Base-by-base conservation (phyloP, 305 asterid species). In the Fraxinus dipetala region DNA sequence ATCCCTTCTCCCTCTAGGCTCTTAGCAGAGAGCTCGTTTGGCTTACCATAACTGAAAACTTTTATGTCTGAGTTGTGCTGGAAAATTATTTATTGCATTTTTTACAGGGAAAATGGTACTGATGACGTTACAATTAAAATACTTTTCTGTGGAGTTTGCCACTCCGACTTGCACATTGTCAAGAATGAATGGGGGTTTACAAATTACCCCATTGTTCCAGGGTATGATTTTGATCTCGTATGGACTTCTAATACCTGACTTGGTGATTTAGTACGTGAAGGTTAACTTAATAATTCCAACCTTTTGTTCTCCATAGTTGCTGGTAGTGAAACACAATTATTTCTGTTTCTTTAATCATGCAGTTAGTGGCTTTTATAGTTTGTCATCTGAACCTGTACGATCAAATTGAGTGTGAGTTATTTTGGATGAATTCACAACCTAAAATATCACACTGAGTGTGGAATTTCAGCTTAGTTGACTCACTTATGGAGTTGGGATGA, bases 131-230 rank as follows among this genome's bases (percentile, higher is more conserved):
- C 89, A 0, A 77, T 92, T 85, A 87, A 86, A 59, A 79, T 92
- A 72, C 89, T 88, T 10, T 91, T 76, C 72, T 91, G 97, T 59
- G 95, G 97, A 45, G 67, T 92, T 45, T 92, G 97, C 81, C 94
- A 91, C 84, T 83, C 94, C 24, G 97, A 92, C 79, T 61, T 91
- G 76, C 94, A 90, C 78, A 0, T 0, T 34, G 80, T 79, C 5
- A 91, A 85, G 90, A 90, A 92, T 70, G 93, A 92, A 0, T 90
- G 93, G 94, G 93, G 92, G 2, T 79, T 85, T 84, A 85, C 92
- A 1, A 83, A 30, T 22, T 92, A 91, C 82, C 97, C 93, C 14
- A 9, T 90, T 35, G 90, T 91, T 34, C 93, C 97, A 6, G 93
- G 95, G 92, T 89, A 89, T 72, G 81, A 26, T 72, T 40, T 20